Conservation (phyloP, 208 protist species). For the Crithidia sp. region DNA sequence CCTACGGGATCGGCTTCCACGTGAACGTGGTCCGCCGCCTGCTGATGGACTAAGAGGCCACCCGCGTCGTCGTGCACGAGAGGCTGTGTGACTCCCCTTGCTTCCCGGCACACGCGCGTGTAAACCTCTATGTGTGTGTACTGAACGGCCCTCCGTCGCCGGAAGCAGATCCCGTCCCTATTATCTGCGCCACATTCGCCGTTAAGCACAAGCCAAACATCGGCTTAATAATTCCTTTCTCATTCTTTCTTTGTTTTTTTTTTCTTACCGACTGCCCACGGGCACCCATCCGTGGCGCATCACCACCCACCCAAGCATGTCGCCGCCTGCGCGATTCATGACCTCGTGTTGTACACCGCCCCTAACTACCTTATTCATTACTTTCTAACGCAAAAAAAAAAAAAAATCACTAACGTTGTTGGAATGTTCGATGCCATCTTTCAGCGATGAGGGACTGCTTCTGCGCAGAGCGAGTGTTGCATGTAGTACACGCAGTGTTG, state of each 20-base stretch:
- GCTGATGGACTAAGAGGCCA: constrained; percentile 5
- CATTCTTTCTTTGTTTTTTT: neutral
- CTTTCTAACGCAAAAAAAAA: neutral
- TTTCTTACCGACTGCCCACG: neutral
- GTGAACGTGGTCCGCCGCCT: constrained; percentile 42
- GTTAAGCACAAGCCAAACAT: neutral
- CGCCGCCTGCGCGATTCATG: constrained; percentile 6
- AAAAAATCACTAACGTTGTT: neutral
- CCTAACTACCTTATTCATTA: neutral
- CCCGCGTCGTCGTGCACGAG: neutral
- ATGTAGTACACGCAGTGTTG: no score
- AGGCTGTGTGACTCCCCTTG: neutral
- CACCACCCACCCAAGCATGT: neutral
- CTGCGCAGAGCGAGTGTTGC: no score
- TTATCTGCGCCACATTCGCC: neutral
- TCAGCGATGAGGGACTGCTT: neutral
- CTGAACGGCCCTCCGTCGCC: no score
- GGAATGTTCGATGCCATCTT: neutral
- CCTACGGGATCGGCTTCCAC: constrained; percentile 50
- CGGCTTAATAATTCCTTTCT: neutral
- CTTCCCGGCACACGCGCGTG: no score
- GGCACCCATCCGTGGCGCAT: neutral
- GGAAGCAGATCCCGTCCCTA: neutral
- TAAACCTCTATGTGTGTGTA: no score
- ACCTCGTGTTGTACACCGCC: neutral